A percentile compares a stretch with the other conserved stretches of the same genome.
Conservation (phyloP, 2,329 filamentous ascomycete genomes). For the Penicillium sp. region DNA sequence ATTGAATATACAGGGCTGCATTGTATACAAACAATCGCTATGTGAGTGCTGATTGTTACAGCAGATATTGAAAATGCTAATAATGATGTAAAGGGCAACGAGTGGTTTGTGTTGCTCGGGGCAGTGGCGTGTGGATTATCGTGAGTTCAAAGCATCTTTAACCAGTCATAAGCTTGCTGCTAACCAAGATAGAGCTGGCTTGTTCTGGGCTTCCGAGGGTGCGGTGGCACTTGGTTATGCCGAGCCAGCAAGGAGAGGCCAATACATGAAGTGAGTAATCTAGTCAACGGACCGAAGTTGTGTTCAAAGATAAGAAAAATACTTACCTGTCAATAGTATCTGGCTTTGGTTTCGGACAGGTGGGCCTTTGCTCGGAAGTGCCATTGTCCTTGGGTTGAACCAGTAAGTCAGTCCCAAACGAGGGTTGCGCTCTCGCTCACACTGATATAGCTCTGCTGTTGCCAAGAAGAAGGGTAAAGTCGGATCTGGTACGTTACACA, state of each 20-base stretch:
- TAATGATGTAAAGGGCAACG: slow-evolving; percentile 48
- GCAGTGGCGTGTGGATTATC: slow-evolving; percentile 57
- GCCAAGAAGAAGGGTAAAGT: slow-evolving; percentile 35
- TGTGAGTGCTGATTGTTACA: slow-evolving; percentile 16
- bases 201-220: slow-evolving; percentile 60
- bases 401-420: slow-evolving; percentile 26
- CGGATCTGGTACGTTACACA: slow-evolving; percentile 27
- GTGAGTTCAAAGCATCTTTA: slow-evolving; percentile 22
- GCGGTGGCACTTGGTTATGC: slow-evolving; percentile 58
- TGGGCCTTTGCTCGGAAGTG: slow-evolving; percentile 56
- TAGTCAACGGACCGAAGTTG: no score
- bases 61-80: slow-evolving; percentile 9
- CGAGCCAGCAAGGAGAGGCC: slow-evolving; percentile 54
- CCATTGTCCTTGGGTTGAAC: slow-evolving; percentile 56
- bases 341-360: slow-evolving; percentile 59
- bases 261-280: slow-evolving; percentile 50
- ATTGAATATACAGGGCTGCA: slow-evolving; percentile 40
- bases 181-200: slow-evolving; percentile 43
- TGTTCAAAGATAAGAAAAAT: not conserved
- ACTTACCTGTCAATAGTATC: slow-evolving; percentile 34
- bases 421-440: slow-evolving; percentile 1
- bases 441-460: slow-evolving; percentile 14
- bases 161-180: fast-evolving
- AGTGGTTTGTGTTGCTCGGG: slow-evolving; percentile 59
- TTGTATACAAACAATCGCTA: slow-evolving; percentile 52